Evolutionary conservation across 2,329 filamentous ascomycete genomes (phyloP), one percentile per base, ranked within the genome.

Genomic region (Cercospora zeina): DNA sequence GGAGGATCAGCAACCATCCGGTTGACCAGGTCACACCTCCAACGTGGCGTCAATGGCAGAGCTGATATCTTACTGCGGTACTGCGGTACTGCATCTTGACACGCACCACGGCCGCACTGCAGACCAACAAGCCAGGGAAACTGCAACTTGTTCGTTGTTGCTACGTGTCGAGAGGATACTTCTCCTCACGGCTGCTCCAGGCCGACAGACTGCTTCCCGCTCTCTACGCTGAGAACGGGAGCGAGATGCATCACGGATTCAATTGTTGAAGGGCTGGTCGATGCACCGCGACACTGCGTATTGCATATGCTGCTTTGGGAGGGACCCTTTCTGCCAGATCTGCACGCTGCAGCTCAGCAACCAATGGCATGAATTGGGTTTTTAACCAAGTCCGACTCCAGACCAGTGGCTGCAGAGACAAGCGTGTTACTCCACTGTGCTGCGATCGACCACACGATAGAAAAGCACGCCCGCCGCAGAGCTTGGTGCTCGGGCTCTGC

Each of bases 221-320:
- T 34, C 30, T 27, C 8, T 14, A 19, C 9, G 14, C 16, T n/a
- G 8, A 9, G 8, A 16, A 11, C 14, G 4, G 1, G n/a, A n/a
- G 4, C 9, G 14, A 33, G 16, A 3, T 13, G 3, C 1, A 21
- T 34, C 14, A 10, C 1, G n/a, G 49, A 1, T 8, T 27, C 8
- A 9, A 6, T 27, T 14, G 21, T 8, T n/a, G 13, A 4, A 49
- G 24, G 42, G 24, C 42, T 27, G 31, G 8, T 49, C 21, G 13
- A 34, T 13, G n/a, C 30, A 34, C 49, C 11, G 27, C 16, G 27
- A 31, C 24, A 45, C 16, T 42, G 21, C 37, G 34, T 24, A n/a
- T 59, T 59, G 56, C 56, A 59, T 37, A 51, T 59, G 33, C 56
- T 50, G 34, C 56, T 51, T 59, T 39, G 56, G 54, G 56, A 50